Base-by-base conservation (phyloP, 1,284 basidiomycete genomes). In the Rugosomyces carneus region DNA sequence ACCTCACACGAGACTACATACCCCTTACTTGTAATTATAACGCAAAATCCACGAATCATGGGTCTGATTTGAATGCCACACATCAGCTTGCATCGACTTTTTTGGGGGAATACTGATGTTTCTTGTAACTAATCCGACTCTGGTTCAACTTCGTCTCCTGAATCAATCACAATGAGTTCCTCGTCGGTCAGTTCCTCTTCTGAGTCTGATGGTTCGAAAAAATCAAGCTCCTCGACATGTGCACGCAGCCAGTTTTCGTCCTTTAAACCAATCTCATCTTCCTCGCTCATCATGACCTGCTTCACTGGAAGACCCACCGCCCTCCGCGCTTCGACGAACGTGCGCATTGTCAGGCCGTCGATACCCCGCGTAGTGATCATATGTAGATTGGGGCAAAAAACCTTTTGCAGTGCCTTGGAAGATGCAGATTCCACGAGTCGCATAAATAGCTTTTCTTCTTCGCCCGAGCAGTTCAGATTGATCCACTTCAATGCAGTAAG, bases 211-310 rank as follows among this genome's bases (percentile, higher is more conserved):
- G 70, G 67, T 49, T 72, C 71, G 46, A 75, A 80, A 47, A 66
- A 70, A 7, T 71, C 72, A 13, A 82, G 64, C 23, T 59, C 61
- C 45, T 73, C 67, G 44, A 80, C 35, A 49, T 78, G 63, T 4
- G 60, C 60, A 32, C 57, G 66, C 42, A 82, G 53, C 77, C 76
- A 81, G 20, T 54, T 52, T 41, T 67, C 61, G 5, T 78, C 71
- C 10, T 57, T 57, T 0, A 52, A 35, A 0, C 56, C 49, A 21
- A 79, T 27, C 0, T 59, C 55, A 39, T 74, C 72, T 0, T 62
- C 57, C 42, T 65, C 57, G 32, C 72, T 67, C 62, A 82, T 68
- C 26, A 62, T 65, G 42, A 84, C 57, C 36, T 60, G 59, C 48
- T 61, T 66, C 23, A 83, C 45, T 5, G 78, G 74, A 7, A 61